Evolutionary conservation across 2,329 filamentous ascomycete genomes (phyloP), one percentile per base, ranked within the genome.

Genomic region (Shiraia sp.): DNA sequence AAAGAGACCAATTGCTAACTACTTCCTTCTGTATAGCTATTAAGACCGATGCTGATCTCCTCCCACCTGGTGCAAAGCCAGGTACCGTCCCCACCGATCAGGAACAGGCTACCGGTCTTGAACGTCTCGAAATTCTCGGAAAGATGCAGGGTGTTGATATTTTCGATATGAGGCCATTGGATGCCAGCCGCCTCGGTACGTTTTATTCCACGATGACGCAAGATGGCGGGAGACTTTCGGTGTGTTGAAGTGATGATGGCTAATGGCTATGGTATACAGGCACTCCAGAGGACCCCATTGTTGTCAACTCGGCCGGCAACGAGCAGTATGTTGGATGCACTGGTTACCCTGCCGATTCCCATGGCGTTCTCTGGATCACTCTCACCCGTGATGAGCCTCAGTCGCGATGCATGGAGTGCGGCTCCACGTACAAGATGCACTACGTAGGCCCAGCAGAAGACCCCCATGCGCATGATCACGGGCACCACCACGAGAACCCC

Each of bases 131-230:
- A 77, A 93, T 99, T 68, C 81, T 99, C 72, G 93, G 93, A 76
- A 99, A 99, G 85, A 96, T 97, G 87, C 90, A 97, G 80, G 91
- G 93, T 58, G 79, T 96, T 65, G 93, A 99, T 71, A 80, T 97
- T 71, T 99, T 99, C 79, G 91, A 99, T 78, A 96, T 97, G 93
- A 86, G 84, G 75, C 93, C 93, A 53, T 83, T 99, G 63, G 93
- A 97, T 72, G 80, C 92, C 53, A 93, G 87, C 72, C 86, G 93
- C 69, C 82, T 82, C 74, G 92, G 92, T 88, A 79, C 55, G 78
- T 54, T 13, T 40, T 3, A n/a, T 12, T 16, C 6, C 2, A 4
- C 14, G 3, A 15, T n/a, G 10, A 27, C 38, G 6, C 26, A 19
- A 24, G 24, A 33, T 22, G n/a, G 27, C 30, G 15, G 19, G 23